Evolutionary conservation across 768 basidiomycete species (phyloP), one percentile per base, ranked within the genome.

Genomic region (Termitomyces sp.): DNA sequence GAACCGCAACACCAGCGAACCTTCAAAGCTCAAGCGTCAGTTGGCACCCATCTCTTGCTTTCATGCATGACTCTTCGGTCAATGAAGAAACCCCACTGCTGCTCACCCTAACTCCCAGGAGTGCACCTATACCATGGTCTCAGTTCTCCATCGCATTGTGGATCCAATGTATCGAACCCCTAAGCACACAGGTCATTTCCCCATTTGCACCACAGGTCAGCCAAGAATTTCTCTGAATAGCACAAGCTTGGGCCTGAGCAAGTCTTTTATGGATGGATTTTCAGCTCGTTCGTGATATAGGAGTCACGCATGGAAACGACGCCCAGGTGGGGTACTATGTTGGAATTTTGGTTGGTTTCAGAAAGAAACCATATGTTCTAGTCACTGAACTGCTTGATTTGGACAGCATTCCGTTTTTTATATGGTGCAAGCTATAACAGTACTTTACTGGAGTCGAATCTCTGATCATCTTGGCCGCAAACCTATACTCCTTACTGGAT

Each of bases 311-410:
- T 63, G 89, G 88, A 31, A 81, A 89, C 65, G 87, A 90, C 66
- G 80, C 80, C 2, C 76, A 79, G 61, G 86, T 91, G 10, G 90
- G 88, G 45, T 86, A 88, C 67, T 92, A 91, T 73, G 87, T 89
- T 55, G 90, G 90, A 18, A 63, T 90, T 10, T 72, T 92, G 80
- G 89, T 88, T 24, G 34, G 79, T 67, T 18, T 4, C 18, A 44
- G 10, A 24, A 46, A 16, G 1, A 5, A n/a, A 4, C 8, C 26
- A 45, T 34, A 20, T 5, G 5, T 12, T 22, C 7, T 15, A 45
- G 42, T 34, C 12, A 7, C 45, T 33, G n/a, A 41, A 31, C 13
- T 22, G 22, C 29, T 33, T 54, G 12, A 18, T 1, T 8, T 5
- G 5, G 36, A 47, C 59, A 92, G 90, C 83, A 89, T 77, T 90